Evolutionary conservation across 2,329 filamentous ascomycete genomes (phyloP).

Genomic region (Paraconiothyrium brasiliense): DNA sequence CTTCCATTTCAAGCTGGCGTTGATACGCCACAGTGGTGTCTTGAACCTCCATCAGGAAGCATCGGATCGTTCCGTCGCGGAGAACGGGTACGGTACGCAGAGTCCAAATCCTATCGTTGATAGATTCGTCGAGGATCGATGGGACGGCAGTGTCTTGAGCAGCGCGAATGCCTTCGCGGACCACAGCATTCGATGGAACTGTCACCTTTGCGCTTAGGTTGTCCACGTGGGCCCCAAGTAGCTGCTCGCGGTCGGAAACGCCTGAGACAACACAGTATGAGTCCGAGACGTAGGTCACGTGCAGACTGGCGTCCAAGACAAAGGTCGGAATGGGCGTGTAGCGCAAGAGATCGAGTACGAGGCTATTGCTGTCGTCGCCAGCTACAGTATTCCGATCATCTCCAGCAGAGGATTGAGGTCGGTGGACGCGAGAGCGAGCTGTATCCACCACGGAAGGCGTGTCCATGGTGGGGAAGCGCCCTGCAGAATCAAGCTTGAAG

Average conservation of each 20-base stretch:
- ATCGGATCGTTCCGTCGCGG: constrained; percentile 50
- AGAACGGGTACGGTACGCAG: constrained; percentile 57
- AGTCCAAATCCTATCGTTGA: constrained; percentile 39
- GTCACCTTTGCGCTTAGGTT: constrained; percentile 51
- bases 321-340: constrained; percentile 53
- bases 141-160: constrained; percentile 49
- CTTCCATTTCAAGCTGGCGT: constrained; percentile 52
- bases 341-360: constrained; percentile 40
- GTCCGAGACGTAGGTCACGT: constrained; percentile 57
- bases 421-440: constrained; percentile 17
- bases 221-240: constrained; percentile 51
- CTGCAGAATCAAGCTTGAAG: constrained; percentile 1
- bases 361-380: constrained; percentile 15
- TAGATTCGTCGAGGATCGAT: constrained; percentile 47
- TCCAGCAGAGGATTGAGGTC: constrained; percentile 26
- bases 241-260: constrained; percentile 41
- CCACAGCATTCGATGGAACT: constrained; percentile 46
- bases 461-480: constrained; percentile 10
- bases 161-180: constrained; percentile 49
- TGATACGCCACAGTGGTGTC: constrained; percentile 47
- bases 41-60: constrained; percentile 55
- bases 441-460: background rate
- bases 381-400: background rate
- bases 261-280: constrained; percentile 52
- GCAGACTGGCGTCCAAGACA: constrained; percentile 60